Percentiles rank a stretch among this genome's conserved stretches.
These are phyloP conservation scores for Macrolepiota dolichaula DNA, from an alignment of 768 basidiomycete species.

Conservation along the genomic window DNA sequence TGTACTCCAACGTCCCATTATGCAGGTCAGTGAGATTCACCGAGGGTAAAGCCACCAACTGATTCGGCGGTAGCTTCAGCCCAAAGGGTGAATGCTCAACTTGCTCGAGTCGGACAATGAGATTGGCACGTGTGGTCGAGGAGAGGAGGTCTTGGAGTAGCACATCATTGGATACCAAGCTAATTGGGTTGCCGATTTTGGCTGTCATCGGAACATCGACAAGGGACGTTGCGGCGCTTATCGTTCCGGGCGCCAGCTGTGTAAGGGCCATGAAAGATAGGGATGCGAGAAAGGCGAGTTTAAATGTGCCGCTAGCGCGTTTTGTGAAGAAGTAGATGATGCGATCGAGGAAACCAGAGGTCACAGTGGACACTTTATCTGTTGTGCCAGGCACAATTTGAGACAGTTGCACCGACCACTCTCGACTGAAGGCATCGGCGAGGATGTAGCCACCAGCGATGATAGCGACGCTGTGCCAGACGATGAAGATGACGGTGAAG, in stretches of 20 bases:
- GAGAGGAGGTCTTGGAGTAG: background rate
- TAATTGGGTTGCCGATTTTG: background rate
- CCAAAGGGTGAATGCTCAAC: slow-evolving; percentile 8
- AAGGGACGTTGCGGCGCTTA: slow-evolving; percentile 8
- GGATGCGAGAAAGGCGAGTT: slow-evolving; percentile 7
- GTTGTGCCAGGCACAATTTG: background rate
- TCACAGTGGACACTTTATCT: slow-evolving; percentile 9
- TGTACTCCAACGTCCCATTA: slow-evolving; percentile 4
- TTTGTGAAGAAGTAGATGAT: slow-evolving; percentile 2
- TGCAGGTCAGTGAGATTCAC: background rate
- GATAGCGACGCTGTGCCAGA: slow-evolving; percentile 7
- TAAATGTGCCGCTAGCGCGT: slow-evolving; percentile 4
- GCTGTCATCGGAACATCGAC: background rate
- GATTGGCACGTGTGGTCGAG: background rate
- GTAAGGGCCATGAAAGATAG: slow-evolving; percentile 5
- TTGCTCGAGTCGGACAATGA: slow-evolving; percentile 8
- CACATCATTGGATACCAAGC: background rate
- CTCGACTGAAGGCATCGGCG: slow-evolving; percentile 10
- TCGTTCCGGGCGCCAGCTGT: slow-evolving; percentile 5
- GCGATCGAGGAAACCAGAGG: slow-evolving; percentile 9
- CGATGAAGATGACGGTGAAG: slow-evolving; percentile 9
- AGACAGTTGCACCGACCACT: slow-evolving; percentile 9
- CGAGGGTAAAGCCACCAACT: background rate
- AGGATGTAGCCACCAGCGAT: slow-evolving; percentile 4
- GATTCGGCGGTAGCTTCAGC: background rate